Evolutionary conservation across 257 asterid species (phyloP), one percentile per base, ranked within the genome.

Genomic region (Solanum paucissectum): DNA sequence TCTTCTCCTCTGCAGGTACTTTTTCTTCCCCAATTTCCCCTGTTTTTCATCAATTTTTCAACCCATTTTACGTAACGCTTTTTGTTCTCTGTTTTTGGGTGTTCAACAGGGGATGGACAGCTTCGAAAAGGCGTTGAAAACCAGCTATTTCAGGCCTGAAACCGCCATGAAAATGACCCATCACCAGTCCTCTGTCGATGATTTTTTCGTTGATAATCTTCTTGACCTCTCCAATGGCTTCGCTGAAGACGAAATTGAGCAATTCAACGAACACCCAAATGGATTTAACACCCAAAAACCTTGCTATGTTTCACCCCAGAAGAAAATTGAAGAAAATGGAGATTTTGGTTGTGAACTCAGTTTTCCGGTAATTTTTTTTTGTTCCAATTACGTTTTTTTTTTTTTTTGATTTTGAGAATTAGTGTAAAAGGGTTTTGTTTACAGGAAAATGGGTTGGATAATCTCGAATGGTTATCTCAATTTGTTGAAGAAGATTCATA

Each of bases 401-500:
- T 29, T 29, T 29, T 29, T n/a, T n/a, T n/a, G 0, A 18, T 55
- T 55, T 18, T 55, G 64, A 60, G 14, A 62, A 10, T 10, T 10
- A 0, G 29, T n/a, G 4, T 9, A n/a, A n/a, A 62, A n/a, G 71
- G 14, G 32, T 62, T 62, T 68, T 68, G 34, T 27, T 68, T 68
- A 68, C 6, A 91, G 93, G 91, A 76, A 68, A 92, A 91, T 87
- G 91, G 86, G 7, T 44, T 90, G 89, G 93, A 90, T 89, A 90
- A 77, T 71, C 90, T 91, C 16, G 92, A 91, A 85, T 91, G 93
- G 93, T 58, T 91, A 81, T 88, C 92, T 7, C 91, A 91, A 64
- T 87, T 91, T 84, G 91, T 88, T 62, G 77, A 71, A 32, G 93
- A 91, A 37, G 91, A 91, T 86, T 90, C 90, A 52, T 16, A 7